phyloP scores from a whole-genome alignment of 352 stramenopile species.

The Globisporangium viniferum region DNA sequence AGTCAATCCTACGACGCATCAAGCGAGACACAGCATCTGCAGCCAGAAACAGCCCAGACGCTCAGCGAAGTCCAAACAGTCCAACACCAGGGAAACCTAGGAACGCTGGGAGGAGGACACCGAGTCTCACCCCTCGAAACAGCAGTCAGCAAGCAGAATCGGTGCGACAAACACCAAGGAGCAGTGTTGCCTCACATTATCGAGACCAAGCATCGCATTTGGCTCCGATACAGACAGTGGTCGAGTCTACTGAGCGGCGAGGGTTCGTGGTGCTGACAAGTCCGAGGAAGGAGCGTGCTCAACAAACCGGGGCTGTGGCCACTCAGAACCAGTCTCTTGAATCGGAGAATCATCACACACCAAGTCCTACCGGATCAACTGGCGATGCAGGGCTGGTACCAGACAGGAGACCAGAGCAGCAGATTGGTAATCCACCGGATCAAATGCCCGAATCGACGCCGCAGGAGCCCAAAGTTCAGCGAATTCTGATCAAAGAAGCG shows the following conservation, averaged over 20 bases:
- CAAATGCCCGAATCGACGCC: neutral
- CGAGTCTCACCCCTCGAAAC: neutral
- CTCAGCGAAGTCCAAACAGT: neutral
- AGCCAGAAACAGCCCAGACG: neutral
- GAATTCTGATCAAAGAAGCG: constrained; percentile 44
- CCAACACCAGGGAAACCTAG: neutral
- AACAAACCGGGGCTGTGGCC: neutral
- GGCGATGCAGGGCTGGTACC: neutral
- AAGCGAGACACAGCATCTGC: constrained; percentile 3
- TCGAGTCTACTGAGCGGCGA: constrained; percentile 4
- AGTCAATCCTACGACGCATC: constrained; percentile 42
- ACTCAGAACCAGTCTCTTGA: neutral
- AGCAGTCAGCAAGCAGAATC: neutral
- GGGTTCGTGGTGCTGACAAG: neutral
- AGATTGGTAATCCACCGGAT: neutral
- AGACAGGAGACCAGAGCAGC: neutral
- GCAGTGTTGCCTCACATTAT: neutral
- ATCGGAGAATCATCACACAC: neutral
- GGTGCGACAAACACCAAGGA: neutral
- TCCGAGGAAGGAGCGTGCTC: neutral
- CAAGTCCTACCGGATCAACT: neutral
- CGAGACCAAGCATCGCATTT: neutral
- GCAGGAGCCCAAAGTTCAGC: neutral
- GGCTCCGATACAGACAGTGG: constrained; percentile 1
- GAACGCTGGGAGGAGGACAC: neutral